Evolutionary conservation across 1,284 basidiomycete species (phyloP).

Genomic region (Tilletia walkeri): DNA sequence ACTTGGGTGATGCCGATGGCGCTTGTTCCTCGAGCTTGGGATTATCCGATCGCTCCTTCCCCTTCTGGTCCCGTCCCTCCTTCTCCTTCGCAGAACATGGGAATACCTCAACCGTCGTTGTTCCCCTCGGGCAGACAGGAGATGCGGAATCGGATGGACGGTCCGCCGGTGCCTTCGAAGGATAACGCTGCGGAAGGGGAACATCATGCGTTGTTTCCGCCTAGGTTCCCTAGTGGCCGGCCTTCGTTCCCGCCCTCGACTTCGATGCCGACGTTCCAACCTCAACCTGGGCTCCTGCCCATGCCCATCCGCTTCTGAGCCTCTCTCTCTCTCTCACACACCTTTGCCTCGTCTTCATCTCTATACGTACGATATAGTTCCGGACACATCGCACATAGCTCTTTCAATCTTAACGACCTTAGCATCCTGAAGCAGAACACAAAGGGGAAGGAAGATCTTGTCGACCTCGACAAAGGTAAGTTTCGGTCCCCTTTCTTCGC

Average conservation of each 20-base stretch:
- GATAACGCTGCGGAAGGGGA: neutral
- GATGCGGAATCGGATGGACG: conserved; percentile 4
- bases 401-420: too few relatives aligned
- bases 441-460: too few relatives aligned
- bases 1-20: conserved; percentile 47
- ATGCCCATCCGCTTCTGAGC: neutral
- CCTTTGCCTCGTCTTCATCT: too few relatives aligned
- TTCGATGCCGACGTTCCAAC: neutral
- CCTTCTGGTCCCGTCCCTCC: neutral
- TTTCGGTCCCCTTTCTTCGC: too few relatives aligned
- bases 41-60: conserved; percentile 13
- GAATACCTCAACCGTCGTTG: neutral
- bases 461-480: too few relatives aligned
- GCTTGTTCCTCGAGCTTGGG: conserved; percentile 36
- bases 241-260: neutral
- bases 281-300: neutral
- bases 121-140: neutral
- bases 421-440: too few relatives aligned
- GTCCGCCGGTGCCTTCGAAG: neutral
- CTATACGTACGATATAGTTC: too few relatives aligned
- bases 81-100: neutral
- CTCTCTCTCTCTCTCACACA: too few relatives aligned
- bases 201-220: too few relatives aligned
- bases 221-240: neutral
- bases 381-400: too few relatives aligned